Base-by-base conservation (phyloP, 352 stramenopile species). In the Phytopythium boreale region DNA sequence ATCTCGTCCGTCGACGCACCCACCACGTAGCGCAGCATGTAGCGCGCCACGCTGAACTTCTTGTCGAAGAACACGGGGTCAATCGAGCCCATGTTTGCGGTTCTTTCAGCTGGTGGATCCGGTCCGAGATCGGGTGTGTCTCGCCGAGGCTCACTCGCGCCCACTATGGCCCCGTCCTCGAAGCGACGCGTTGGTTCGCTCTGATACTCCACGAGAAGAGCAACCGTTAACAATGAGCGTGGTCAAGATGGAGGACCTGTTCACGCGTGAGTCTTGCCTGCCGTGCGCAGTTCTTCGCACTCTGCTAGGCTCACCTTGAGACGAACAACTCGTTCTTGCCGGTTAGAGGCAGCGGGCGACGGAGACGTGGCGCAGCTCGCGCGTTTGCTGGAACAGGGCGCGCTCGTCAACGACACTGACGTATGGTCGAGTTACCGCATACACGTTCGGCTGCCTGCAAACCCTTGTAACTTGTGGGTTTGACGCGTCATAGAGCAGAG, bases 51-150 rank as follows among this genome's bases (percentile, higher is more conserved):
- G 65, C 71, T 93, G 67, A 95, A 95, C 63, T 90, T 90, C 69
- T 93, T 93, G 76, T 92, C 82, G 64, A 87, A 93, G 72, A 92
- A 93, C 59, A 69, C 69, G 14, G 83, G 61, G 64, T 95, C 87
- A 66, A 93, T 93, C 61, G 72, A 73, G 53, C 77, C 77, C 79
- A 89, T 90, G 31, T 7, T 70, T 24, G 24, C 27, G 27, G 29
- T 26, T 14, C 39, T 24, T 19, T 57, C 64, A 0, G 11, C 4
- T 34, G 12, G 14, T 26, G 2, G 14, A n/a, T 55, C 0, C 47
- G 26, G 5, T 22, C n/a, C n/a, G n/a, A n/a, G n/a, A n/a, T n/a
- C n/a, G n/a, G n/a, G n/a, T n/a, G n/a, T n/a, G n/a, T n/a, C n/a
- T n/a, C n/a, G n/a, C n/a, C n/a, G n/a, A n/a, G n/a, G n/a, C n/a